Conservation (phyloP, 352 stramenopile genomes). For the Phytophthora macrochlamydospora region DNA sequence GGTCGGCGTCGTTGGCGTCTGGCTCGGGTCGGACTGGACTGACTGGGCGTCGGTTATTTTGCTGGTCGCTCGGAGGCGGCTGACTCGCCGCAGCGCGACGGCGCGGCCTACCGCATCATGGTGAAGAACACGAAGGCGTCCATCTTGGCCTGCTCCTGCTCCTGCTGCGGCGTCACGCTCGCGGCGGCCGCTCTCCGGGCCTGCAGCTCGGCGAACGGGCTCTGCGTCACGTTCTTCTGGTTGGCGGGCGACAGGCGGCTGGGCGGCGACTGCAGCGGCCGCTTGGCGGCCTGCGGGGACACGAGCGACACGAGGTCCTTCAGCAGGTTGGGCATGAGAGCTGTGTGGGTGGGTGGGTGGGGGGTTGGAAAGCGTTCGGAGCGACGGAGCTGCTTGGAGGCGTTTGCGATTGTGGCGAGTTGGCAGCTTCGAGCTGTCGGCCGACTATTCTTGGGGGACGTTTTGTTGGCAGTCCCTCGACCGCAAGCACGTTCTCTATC, state of each 20-base stretch:
- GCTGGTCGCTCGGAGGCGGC: neutral
- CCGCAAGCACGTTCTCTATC: constrained; percentile 2
- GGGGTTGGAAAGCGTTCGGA: constrained; percentile 45
- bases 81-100: neutral
- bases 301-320: constrained; percentile 51
- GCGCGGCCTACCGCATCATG: constrained; percentile 43
- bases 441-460: neutral
- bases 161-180: constrained; percentile 27
- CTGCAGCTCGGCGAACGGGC: constrained; percentile 26
- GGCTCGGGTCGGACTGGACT: no score
- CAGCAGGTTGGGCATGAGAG: constrained; percentile 50
- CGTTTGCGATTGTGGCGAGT: constrained; percentile 50
- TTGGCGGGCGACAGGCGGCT: constrained; percentile 33
- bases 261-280: constrained; percentile 32
- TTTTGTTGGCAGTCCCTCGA: neutral
- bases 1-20: no score
- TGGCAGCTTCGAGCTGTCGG: constrained; percentile 17
- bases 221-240: constrained; percentile 24
- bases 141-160: constrained; percentile 45
- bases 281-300: constrained; percentile 35
- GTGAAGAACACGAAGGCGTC: constrained; percentile 54
- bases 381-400: constrained; percentile 41
- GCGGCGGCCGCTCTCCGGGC: constrained; percentile 17
- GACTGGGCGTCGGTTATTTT: no score
- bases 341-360: constrained; percentile 21